Evolutionary conservation across 1,284 basidiomycete species (phyloP).

Genomic region (Trichosporon sp.): DNA sequence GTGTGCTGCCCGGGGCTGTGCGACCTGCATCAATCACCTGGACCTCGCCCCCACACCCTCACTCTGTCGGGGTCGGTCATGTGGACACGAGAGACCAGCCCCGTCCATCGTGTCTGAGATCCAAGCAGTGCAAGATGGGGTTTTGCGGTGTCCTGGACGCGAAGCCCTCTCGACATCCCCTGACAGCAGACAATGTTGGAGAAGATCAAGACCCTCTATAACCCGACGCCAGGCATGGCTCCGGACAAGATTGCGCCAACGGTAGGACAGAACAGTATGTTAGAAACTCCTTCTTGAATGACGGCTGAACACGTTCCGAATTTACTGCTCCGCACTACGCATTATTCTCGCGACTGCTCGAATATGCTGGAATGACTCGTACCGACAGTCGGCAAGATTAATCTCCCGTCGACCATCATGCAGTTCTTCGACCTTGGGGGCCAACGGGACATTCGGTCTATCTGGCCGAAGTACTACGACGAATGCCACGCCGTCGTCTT

Average conservation of each 20-base stretch:
- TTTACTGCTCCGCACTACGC: neutral
- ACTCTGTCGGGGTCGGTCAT: neutral
- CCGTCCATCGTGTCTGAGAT: neutral
- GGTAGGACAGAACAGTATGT: constrained; percentile 86
- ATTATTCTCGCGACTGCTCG: neutral
- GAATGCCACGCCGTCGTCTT: constrained; percentile 92
- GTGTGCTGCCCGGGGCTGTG: neutral
- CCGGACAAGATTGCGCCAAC: constrained; percentile 89
- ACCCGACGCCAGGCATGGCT: constrained; percentile 71
- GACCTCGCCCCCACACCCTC: neutral
- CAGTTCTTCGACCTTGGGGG: constrained; percentile 94
- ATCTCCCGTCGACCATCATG: constrained; percentile 80
- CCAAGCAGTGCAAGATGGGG: neutral
- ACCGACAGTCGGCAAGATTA: constrained; percentile 75
- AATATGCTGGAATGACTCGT: neutral
- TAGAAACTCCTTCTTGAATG: neutral
- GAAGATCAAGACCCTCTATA: constrained; percentile 87
- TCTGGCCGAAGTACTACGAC: constrained; percentile 90
- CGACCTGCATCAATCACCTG: neutral
- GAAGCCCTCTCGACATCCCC: neutral
- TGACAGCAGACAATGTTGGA: constrained; percentile 71
- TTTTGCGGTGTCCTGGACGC: neutral
- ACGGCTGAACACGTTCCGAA: neutral
- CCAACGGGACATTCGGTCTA: constrained; percentile 80
- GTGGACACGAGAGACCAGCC: neutral